Base-by-base conservation (phyloP, 768 basidiomycete species). In the Roridomyces roridus region DNA sequence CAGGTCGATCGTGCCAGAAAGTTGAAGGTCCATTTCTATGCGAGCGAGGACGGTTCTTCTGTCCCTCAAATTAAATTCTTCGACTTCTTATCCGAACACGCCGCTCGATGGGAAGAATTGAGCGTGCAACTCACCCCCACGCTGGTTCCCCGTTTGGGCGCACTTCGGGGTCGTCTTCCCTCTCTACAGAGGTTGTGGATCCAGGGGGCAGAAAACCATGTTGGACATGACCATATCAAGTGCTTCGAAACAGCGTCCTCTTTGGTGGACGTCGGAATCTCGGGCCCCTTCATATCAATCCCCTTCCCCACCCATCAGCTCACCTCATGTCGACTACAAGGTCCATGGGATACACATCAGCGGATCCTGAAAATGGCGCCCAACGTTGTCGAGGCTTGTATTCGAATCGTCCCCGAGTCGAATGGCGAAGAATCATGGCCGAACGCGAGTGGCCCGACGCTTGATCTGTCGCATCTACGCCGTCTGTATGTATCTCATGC, bases 291-390 rank as follows among this genome's bases (percentile, higher is more conserved):
- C 14, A 5, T 49, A 2, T 26, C 41, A 4, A 28, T 44, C 17
- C n/a, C 26, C 7, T 20, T 48, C n/a, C 55, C 55, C 12, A 14
- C 18, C 1, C 55, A 44, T 10, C 55, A 49, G 40, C 47, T 56
- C 18, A 56, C 46, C 12, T 40, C 46, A 4, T 49, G 49, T 28
- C 21, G 35, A 10, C 29, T 44, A 21, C 34, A 48, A 15, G 46
- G 14, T 15, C 18, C 55, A 4, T 56, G 55, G 47, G 18, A 36
- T n/a, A 29, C 9, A 3, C 55, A 56, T 28, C 11, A 15, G 29
- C 18, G 2, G 5, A 35, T 56, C 14, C 23, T 56, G 31, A 26
- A 14, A 18, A 39, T 44, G 20, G 46, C 40, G 4, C 18, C 34
- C 5, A 48, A 56, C 25, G 29, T 56, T 15, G 25, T 56, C 41